Evolutionary conservation across 495 filamentous ascomycete genomes (phyloP).

Genomic region (Aspergillus incahuasiensis): DNA sequence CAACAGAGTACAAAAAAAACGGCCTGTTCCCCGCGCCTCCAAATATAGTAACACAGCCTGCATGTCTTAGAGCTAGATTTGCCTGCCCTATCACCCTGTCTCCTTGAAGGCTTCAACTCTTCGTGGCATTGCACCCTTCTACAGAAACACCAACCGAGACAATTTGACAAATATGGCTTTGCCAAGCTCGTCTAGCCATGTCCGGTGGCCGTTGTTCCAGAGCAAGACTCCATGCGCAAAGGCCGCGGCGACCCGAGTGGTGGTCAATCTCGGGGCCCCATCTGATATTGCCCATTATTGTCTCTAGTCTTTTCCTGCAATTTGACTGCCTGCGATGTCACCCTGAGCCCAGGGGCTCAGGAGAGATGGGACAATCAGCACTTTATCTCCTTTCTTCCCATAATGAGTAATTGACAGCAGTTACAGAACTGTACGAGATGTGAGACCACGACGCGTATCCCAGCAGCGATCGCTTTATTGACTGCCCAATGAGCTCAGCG

Average conservation of each 20-base stretch:
- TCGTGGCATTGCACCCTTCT: neutral
- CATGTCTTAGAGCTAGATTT: slow-evolving; percentile 11
- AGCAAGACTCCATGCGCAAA: neutral
- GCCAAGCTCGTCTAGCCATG: neutral
- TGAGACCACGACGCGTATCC: slow-evolving; percentile 16
- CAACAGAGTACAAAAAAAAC: neutral
- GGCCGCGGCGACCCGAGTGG: slow-evolving; percentile 11
- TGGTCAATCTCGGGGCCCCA: neutral
- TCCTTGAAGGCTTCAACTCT: neutral
- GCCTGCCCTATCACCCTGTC: neutral
- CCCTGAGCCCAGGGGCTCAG: neutral
- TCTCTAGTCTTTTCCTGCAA: neutral
- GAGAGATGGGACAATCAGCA: neutral
- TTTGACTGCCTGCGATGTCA: neutral
- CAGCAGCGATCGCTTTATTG: slow-evolving; percentile 17
- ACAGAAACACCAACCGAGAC: neutral
- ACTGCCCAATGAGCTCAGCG: slow-evolving; percentile 8
- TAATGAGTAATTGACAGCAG: neutral
- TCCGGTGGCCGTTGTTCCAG: neutral
- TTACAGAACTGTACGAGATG: neutral
- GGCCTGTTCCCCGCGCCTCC: slow-evolving; percentile 6
- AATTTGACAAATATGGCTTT: neutral
- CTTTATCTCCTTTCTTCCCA: neutral
- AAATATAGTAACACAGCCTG: slow-evolving; percentile 22
- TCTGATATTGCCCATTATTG: neutral